Conservation (phyloP, 176 grass and related monocot genomes). For the Musa itinerans region DNA sequence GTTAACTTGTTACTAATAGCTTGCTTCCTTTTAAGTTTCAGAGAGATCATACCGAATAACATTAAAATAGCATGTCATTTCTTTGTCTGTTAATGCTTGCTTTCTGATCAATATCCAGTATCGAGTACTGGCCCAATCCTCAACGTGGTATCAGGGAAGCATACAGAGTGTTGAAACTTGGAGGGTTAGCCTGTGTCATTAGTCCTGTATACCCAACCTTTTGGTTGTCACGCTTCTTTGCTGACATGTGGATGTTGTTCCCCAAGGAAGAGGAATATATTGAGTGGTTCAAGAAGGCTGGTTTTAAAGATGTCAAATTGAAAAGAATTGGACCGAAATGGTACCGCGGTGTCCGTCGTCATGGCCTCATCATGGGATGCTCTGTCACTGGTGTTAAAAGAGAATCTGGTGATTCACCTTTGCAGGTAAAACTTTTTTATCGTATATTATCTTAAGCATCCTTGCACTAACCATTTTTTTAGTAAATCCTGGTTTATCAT, state of each 20-base stretch:
- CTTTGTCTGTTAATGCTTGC: background rate
- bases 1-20: background rate
- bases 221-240: conserved; percentile 81
- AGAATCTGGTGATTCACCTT: conserved; percentile 57
- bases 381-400: conserved; percentile 80
- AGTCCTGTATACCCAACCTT: conserved; percentile 88
- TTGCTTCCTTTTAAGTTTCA: background rate
- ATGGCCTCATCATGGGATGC: conserved; percentile 92
- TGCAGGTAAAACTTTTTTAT: conserved; percentile 32
- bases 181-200: conserved; percentile 71
- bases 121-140: conserved; percentile 91
- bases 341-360: conserved; percentile 81
- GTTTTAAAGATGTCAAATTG: conserved; percentile 75
- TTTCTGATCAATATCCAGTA: conserved; percentile 32
- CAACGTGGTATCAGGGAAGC: conserved; percentile 90
- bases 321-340: conserved; percentile 96
- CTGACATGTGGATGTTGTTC: conserved; percentile 97
- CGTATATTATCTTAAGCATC: background rate
- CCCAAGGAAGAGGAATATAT: conserved; percentile 97
- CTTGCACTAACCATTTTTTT: background rate
- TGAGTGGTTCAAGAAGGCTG: conserved; percentile 83
- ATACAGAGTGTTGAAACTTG: conserved; percentile 73
- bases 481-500: too few relatives aligned
- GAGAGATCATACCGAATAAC: background rate
- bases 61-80: background rate